Percentiles rank a stretch among this genome's conserved stretches.
These are phyloP conservation scores for Solanum habrochaites DNA, from an alignment of 257 asterid species.

Conservation along the genomic window DNA sequence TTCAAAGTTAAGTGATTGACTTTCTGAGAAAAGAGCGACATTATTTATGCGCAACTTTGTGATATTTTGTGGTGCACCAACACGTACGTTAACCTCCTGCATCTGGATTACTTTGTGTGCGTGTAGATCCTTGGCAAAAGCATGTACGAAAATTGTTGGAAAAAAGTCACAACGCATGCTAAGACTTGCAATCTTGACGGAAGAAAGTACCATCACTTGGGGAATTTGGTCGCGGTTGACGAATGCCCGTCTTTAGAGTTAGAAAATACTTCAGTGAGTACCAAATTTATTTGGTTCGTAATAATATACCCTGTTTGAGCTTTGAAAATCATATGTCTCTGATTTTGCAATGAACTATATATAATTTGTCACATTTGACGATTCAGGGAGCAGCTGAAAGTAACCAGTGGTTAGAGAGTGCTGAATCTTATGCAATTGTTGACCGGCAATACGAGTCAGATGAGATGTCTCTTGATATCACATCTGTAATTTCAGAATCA, in stretches of 20 bases:
- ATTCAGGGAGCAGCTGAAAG: background rate
- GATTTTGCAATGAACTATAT: background rate
- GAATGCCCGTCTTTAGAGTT: background rate
- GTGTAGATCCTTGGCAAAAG: constrained; percentile 15
- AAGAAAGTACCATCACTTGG: background rate
- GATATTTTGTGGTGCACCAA: background rate
- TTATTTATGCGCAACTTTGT: background rate
- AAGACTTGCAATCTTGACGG: constrained; percentile 13
- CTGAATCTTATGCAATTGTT: background rate
- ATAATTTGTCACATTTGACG: background rate
- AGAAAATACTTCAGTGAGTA: background rate
- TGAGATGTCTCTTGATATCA: background rate
- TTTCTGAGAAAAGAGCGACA: too few species aligned
- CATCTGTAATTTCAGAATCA: background rate
- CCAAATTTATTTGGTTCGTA: background rate
- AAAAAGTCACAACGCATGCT: constrained; percentile 27
- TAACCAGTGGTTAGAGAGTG: background rate
- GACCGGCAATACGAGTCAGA: background rate
- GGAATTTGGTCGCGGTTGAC: background rate
- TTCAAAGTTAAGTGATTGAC: too few species aligned
- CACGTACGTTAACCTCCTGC: background rate
- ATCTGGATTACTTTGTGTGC: background rate
- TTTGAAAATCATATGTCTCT: background rate
- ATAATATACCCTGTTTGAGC: background rate
- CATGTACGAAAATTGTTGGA: constrained; percentile 7